These are phyloP conservation scores for Ettlia oleoabundans DNA, from an alignment of 139 green algal genomes.

Conservation along the genomic window DNA sequence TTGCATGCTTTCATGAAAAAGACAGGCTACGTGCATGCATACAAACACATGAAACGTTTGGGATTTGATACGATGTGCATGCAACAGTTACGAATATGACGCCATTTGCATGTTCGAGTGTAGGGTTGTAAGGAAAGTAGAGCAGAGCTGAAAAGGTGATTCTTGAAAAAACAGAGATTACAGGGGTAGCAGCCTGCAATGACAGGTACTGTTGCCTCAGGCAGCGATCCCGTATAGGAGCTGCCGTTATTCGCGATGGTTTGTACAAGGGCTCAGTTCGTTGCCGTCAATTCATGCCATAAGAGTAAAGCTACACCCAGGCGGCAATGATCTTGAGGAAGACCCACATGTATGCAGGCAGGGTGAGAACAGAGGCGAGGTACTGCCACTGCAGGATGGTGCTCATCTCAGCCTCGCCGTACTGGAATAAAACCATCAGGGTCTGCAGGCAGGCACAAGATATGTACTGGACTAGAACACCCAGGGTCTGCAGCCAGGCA, in stretches of 20 bases:
- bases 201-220: too few relatives aligned
- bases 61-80: too few relatives aligned
- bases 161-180: too few relatives aligned
- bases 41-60: background rate
- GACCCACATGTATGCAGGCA: constrained; percentile 57
- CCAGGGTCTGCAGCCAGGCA: background rate
- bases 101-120: too few relatives aligned
- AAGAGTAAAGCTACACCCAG: background rate
- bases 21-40: background rate
- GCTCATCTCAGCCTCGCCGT: constrained; percentile 55
- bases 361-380: constrained; percentile 53
- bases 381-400: constrained; percentile 75
- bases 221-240: too few relatives aligned
- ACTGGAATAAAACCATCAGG: constrained; percentile 61
- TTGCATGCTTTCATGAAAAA: background rate
- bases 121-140: too few relatives aligned
- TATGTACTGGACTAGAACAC: background rate
- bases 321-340: constrained; percentile 55
- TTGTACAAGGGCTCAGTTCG: background rate
- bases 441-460: constrained; percentile 34
- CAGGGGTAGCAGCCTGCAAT: too few relatives aligned
- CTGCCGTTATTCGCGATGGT: background rate
- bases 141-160: too few relatives aligned
- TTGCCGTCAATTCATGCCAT: background rate
- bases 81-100: too few relatives aligned